phyloP scores from a whole-genome alignment of 2,329 filamentous ascomycete genomes.

The Paracamarosporium sp. region DNA sequence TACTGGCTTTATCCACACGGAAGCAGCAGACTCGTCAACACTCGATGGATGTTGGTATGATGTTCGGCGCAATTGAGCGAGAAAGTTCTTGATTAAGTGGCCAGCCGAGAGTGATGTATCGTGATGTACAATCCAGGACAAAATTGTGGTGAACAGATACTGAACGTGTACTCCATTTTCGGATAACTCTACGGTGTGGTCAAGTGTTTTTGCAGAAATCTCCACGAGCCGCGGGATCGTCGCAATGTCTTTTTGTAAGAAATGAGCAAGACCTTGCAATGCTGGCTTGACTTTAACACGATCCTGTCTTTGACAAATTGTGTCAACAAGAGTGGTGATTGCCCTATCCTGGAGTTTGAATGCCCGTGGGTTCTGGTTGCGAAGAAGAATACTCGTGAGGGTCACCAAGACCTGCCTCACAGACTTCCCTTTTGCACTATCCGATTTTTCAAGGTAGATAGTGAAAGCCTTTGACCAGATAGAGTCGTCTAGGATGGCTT shows the following conservation, averaged over 20 bases:
- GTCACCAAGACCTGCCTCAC: conserved; percentile 53
- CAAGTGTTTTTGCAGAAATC: conserved; percentile 40
- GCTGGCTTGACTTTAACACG: conserved; percentile 73
- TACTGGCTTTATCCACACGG: conserved; percentile 50
- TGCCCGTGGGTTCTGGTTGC: conserved; percentile 28
- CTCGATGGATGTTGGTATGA: conserved; percentile 12
- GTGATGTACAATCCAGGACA: conserved; percentile 48
- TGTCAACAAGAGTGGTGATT: conserved; percentile 58
- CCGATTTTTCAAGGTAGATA: conserved; percentile 51
- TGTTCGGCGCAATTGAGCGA: conserved; percentile 34
- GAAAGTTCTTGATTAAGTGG: conserved; percentile 44
- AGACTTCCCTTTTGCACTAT: conserved; percentile 55
- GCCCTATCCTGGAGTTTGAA: conserved; percentile 33
- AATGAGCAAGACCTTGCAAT: conserved; percentile 70
- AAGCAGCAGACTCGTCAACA: conserved; percentile 10
- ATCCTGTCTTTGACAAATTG: conserved; percentile 66
- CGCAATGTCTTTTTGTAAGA: conserved; percentile 67
- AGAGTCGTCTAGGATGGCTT: conserved; percentile 40
- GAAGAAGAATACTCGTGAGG: conserved; percentile 46
- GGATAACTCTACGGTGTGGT: conserved; percentile 8
- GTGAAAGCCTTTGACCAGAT: conserved; percentile 49
- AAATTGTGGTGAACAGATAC: conserved; percentile 32
- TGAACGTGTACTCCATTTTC: conserved; percentile 14
- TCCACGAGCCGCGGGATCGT: conserved; percentile 46
- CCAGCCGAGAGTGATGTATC: conserved; percentile 49